Percentiles rank a stretch among this genome's conserved stretches.
Conservation (phyloP, 1,139 yeast genomes). For the Ashbya aceris region DNA sequence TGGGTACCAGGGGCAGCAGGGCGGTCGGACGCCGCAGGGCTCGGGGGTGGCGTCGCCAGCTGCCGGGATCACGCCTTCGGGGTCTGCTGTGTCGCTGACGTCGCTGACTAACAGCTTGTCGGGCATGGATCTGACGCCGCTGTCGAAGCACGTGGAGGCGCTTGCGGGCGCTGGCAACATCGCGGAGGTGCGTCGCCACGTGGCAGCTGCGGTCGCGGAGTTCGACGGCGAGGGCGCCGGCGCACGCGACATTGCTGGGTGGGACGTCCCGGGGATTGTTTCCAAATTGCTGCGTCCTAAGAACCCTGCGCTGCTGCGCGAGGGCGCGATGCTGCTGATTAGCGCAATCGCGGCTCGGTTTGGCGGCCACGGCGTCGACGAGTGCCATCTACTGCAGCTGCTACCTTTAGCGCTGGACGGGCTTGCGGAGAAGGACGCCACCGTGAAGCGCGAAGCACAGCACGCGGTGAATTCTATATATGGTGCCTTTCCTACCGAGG, state of each 20-base stretch:
- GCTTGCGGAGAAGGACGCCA: conserved; percentile 77
- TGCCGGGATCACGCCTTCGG: conserved; percentile 18
- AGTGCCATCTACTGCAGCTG: conserved; percentile 58
- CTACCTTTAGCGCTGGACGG: conserved; percentile 52
- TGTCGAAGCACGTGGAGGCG: conserved; percentile 48
- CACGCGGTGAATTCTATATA: conserved; percentile 57
- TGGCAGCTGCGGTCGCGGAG: conserved; percentile 45
- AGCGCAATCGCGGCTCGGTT: conserved; percentile 59
- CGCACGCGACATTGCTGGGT: conserved; percentile 41
- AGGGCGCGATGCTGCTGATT: conserved; percentile 59
- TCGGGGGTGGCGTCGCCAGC: too few relatives aligned
- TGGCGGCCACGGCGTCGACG: conserved; percentile 63
- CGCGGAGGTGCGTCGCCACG: conserved; percentile 56
- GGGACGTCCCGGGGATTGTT: conserved; percentile 57
- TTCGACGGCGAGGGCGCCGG: conserved; percentile 41
- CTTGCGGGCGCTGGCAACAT: conserved; percentile 51
- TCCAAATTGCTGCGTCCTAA: conserved; percentile 64
- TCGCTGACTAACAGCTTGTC: conserved; percentile 63
- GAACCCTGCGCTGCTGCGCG: conserved; percentile 64
- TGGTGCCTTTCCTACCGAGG: conserved; percentile 69
- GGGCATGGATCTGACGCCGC: conserved; percentile 60
- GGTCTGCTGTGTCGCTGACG: conserved; percentile 53
- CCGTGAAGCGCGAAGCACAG: conserved; percentile 76
- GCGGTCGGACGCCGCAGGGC: too few relatives aligned
- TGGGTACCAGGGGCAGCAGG: background rate